Evolutionary conservation across 176 grass and related monocot species (phyloP), one percentile per base, ranked within the genome.

Genomic region (Raddia distichophylla): DNA sequence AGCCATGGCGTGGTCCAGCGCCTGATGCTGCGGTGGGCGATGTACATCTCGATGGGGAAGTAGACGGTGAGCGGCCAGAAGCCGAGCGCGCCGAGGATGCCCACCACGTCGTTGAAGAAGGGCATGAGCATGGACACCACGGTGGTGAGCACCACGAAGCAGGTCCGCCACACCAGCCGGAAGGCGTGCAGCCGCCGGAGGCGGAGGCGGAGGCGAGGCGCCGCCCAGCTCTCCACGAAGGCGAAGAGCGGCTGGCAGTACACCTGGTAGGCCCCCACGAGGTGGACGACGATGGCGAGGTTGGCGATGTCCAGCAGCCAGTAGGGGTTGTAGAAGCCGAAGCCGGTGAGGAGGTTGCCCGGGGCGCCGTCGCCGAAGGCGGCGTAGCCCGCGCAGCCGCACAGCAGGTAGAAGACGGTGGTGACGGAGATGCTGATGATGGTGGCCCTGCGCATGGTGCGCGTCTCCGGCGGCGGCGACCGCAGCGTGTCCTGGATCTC

Each of bases 21-120:
- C 69, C 48, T 72, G 77, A 89, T 84, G 54, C 70, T 80, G 45
- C 68, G 79, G 81, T 84, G 87, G 1, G 34, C 53, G 13, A 89
- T 84, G 64, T 89, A 89, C 87, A 89, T 89, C 87, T 89, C 87
- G 2, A 89, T 71, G 6, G 97, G 97, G 74, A 96, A 99, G 82
- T 99, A 96, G 50, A 99, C 97, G 27, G 97, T 91, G 57, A 99
- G 80, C 56, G 97, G 93, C 97, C 97, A 99, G 89, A 99, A 99
- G 0, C 96, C 96, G 1, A 99, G 62, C 7, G 93, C 96, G 16
- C 96, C 96, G 17, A 89, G 82, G 71, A 89, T 76, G 52, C 87
- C 87, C 1, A 89, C 87, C 7, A 89, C 77, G 42, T 85, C 87
- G 71, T 89, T 89, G 77, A 89, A 89, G 87, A 89, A 89, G 8